Evolutionary conservation across 2,329 filamentous ascomycete species (phyloP), one percentile per base, ranked within the genome.

Genomic region (Lasiodiplodia sp.): DNA sequence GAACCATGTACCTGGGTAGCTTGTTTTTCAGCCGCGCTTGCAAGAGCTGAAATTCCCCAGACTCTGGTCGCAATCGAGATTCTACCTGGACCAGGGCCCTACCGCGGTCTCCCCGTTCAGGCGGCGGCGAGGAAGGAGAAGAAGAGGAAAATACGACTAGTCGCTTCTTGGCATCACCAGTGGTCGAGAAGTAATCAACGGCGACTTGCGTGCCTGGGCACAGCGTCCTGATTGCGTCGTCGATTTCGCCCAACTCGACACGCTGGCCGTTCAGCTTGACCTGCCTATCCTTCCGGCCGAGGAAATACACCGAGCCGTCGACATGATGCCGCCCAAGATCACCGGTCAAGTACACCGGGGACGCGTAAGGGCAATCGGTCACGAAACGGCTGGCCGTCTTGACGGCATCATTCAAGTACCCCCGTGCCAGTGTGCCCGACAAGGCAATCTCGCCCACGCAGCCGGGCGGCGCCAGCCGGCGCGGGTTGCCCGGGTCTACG

Each of bases 191-290:
- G 21, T 34, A 28, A 25, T 56, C 53, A 28, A 56, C 53, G 1
- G n/a, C 53, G 14, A 56, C 53, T 18, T 56, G 53, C 53, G 34
- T 7, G 28, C 34, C 53, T 28, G 28, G 28, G 23, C n/a, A 28
- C 23, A 56, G 53, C 37, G 21, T 40, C 38, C 78, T 73, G 37
- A 82, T 77, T 56, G 83, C 80, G 65, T 83, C 78, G 68, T 84
- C 82, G 57, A 84, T 81, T 68, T 84, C 82, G 18, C 79, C 82
- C 8, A 84, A 72, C 69, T 84, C 82, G 53, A 84, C 80, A 0
- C 82, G 79, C 68, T 82, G 79, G 3, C 82, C 82, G 38, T 82
- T 80, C 52, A 84, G 73, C 72, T 79, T 79, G 65, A 79, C 77
- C 53, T 78, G 77, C 44, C 71, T 76, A 62, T 79, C 77, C 53